These are phyloP conservation scores for Talaromyces verruculosus DNA, from an alignment of 2,329 filamentous ascomycete species.

Conservation along the genomic window DNA sequence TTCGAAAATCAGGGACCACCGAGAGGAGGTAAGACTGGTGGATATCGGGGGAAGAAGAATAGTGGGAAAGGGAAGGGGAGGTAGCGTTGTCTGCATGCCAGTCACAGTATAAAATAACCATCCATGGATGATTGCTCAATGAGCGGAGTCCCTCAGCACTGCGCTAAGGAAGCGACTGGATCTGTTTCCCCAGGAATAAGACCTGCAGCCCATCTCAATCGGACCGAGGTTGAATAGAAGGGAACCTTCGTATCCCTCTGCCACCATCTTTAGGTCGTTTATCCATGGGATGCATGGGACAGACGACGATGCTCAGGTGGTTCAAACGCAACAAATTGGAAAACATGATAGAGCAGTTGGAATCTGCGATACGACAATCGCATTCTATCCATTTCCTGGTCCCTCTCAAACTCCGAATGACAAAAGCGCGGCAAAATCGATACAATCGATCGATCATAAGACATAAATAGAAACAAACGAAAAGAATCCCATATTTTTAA, in stretches of 20 bases:
- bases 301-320: conserved; percentile 39
- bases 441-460: not conserved
- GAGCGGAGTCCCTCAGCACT: too few relatives aligned
- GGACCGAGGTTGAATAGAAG: conserved; percentile 29
- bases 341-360: not conserved
- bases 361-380: not conserved
- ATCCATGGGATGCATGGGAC: conserved; percentile 34
- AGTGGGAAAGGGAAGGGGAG: conserved; percentile 33
- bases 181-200: conserved; percentile 35
- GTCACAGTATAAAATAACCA: too few relatives aligned
- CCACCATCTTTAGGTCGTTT: conserved; percentile 53
- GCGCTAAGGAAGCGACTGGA: not conserved
- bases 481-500: not conserved
- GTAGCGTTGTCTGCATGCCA: conserved; percentile 28
- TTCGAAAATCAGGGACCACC: conserved; percentile 42
- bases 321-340: not conserved
- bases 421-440: not conserved
- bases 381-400: not conserved
- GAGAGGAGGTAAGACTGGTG: conserved; percentile 33
- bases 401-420: not conserved
- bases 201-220: conserved; percentile 26
- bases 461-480: conserved; percentile 1
- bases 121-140: too few relatives aligned
- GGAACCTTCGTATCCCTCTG: conserved; percentile 34
- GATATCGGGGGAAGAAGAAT: conserved; percentile 24